A percentile compares a stretch with the other conserved stretches of the same genome.
These are phyloP conservation scores for Aurinia saxatilis DNA, from an alignment of 345 rosid genomes.

Conservation along the genomic window DNA sequence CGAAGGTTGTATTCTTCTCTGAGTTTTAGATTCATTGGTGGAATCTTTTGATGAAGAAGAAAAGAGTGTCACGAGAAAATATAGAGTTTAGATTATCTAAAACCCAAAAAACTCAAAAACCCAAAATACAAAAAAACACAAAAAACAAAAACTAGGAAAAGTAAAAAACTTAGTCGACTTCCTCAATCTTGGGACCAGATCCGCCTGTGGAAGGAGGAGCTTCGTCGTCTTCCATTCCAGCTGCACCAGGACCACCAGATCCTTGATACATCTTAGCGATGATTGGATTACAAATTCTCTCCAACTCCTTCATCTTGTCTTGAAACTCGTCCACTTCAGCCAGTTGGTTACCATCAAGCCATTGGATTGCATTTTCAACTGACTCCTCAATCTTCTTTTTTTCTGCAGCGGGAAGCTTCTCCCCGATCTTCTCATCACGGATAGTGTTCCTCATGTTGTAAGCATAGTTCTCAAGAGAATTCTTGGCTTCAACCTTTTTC, in stretches of 20 bases:
- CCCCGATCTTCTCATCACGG: slow-evolving; percentile 43
- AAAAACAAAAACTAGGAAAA: background rate
- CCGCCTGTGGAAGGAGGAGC: slow-evolving; percentile 19
- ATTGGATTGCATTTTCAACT: slow-evolving; percentile 22
- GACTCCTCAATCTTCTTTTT: slow-evolving; percentile 49
- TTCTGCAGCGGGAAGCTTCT: slow-evolving; percentile 37
- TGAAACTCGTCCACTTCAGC: background rate
- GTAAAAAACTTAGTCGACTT: slow-evolving; percentile 41
- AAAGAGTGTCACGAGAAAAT: no score
- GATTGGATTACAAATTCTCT: slow-evolving; percentile 29
- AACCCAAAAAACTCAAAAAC: no score
- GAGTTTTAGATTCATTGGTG: no score
- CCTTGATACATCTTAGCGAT: slow-evolving; percentile 58
- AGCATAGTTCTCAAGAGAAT: background rate
- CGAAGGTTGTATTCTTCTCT: no score
- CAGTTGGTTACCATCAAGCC: slow-evolving; percentile 10
- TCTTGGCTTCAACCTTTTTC: background rate
- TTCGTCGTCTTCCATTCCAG: no score
- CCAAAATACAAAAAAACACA: no score
- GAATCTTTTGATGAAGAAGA: no score
- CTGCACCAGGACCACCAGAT: no score
- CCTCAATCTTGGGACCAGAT: slow-evolving; percentile 58
- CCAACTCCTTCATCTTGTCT: background rate
- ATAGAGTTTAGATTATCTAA: no score
- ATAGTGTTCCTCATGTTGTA: slow-evolving; percentile 19